Base-by-base conservation (phyloP, 2,329 filamentous ascomycete species). In the Botrytis hyacinthi region DNA sequence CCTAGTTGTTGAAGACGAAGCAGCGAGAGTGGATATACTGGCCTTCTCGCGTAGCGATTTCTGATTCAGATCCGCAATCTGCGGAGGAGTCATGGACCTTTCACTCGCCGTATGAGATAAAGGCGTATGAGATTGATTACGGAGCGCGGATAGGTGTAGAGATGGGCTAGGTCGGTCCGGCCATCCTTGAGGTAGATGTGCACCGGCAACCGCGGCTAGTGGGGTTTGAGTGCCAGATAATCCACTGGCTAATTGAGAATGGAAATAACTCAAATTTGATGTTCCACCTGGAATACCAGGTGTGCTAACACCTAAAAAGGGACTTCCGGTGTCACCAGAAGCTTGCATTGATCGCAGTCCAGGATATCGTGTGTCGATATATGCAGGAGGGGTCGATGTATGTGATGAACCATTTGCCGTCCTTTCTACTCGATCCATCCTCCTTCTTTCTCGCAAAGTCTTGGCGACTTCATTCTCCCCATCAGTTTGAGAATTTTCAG, bases 261-360 rank as follows among this genome's bases (percentile, higher is more conserved):
- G 93, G 80, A 96, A 95, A 82, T 95, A 96, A 81, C 91, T 91
- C 78, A 95, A 86, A 78, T 93, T 94, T 18, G 91, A 91, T 18
- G 92, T 91, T 44, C 91, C 92, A 73, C 92, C 92, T 8, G 92
- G 87, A 63, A 92, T 87, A 1, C 89, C 89, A 3, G 88, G 88
- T 32, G 88, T 89, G n/a, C 86, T 84, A 78, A 86, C 86, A 77
- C 85, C 91, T 78, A 88, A 84, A 82, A 87, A 91, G 78, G 84
- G 89, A 80, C 83, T 87, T 40, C 85, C 84, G 35, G 88, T 77
- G 76, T 90, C 87, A 61, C 78, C 77, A 77, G 79, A 54, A 75
- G 76, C 74, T 71, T 80, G 76, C 71, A 75, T 74, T 22, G 77
- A 77, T 66, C 80, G 75, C 37, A 78, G 75, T 26, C 78, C 80